Conservation (phyloP, 768 basidiomycete species). For the Albatrellus ellisii region DNA sequence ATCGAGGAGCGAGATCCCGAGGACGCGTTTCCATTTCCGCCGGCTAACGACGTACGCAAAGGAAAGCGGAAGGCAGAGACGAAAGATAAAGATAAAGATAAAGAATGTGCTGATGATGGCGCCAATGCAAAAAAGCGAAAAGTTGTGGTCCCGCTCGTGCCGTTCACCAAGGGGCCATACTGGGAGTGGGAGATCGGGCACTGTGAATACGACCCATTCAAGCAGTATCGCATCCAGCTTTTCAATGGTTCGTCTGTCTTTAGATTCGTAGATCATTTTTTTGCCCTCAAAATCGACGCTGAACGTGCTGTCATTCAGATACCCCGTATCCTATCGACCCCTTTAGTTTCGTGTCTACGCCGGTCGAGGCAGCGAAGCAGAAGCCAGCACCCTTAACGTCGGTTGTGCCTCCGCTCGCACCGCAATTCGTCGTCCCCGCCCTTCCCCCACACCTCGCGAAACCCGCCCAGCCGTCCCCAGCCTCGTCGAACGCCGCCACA, state of each 20-base stretch:
- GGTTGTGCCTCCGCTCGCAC: constrained; percentile 14
- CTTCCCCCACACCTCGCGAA: constrained; percentile 16
- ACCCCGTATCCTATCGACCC: constrained; percentile 63
- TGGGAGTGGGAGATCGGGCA: constrained; percentile 63
- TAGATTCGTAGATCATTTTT: background rate
- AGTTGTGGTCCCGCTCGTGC: constrained; percentile 64
- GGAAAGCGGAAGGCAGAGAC: constrained; percentile 45
- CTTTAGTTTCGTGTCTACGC: constrained; percentile 53
- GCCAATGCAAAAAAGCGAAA: constrained; percentile 67
- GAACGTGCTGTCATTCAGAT: no score
- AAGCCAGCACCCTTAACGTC: constrained; percentile 11
- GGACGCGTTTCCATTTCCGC: constrained; percentile 22
- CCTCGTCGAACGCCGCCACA: constrained; percentile 6
- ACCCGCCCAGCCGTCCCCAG: constrained; percentile 7
- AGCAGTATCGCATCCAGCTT: constrained; percentile 61
- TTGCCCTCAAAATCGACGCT: background rate
- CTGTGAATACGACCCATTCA: constrained; percentile 59
- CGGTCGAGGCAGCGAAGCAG: constrained; percentile 25
- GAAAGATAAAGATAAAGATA: constrained; percentile 31
- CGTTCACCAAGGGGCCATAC: constrained; percentile 71
- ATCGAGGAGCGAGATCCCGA: constrained; percentile 26
- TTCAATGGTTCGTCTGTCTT: constrained; percentile 59
- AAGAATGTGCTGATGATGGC: constrained; percentile 50
- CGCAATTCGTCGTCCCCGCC: constrained; percentile 31
- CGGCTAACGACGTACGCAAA: constrained; percentile 30